These are phyloP conservation scores for Apiotrichum akiyoshidainum DNA, from an alignment of 1,284 basidiomycete species.

Conservation along the genomic window DNA sequence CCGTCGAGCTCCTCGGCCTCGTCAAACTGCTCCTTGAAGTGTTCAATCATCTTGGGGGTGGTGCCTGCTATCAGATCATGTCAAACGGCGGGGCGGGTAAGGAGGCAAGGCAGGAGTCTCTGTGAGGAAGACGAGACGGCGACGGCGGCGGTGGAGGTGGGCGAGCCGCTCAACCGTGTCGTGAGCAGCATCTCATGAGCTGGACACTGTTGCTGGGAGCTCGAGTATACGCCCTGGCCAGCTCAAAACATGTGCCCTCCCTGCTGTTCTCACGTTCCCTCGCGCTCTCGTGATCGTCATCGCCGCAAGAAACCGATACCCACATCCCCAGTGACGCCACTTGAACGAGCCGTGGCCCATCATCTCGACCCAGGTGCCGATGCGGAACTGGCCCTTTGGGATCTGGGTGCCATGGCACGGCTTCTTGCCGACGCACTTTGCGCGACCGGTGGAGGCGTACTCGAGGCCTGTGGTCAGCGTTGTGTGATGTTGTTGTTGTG, in stretches of 20 bases:
- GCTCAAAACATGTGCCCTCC: no score
- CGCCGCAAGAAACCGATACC: conserved; percentile 13
- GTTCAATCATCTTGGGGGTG: conserved; percentile 65
- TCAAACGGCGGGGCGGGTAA: no score
- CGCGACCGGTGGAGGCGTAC: conserved; percentile 54
- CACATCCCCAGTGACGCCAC: conserved; percentile 49
- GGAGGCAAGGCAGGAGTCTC: no score
- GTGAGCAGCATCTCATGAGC: no score
- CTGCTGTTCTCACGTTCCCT: no score
- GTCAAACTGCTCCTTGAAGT: conserved; percentile 64
- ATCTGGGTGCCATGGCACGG: conserved; percentile 76
- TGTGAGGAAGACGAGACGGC: no score
- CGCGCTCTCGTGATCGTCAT: neutral
- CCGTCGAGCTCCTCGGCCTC: conserved; percentile 57
- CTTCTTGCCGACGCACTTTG: conserved; percentile 81
- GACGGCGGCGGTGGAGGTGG: no score
- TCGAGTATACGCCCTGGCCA: no score
- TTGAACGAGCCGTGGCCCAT: conserved; percentile 66
- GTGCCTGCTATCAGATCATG: conserved; percentile 70
- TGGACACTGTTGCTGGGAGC: no score
- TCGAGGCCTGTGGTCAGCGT: conserved; percentile 63
- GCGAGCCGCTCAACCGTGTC: no score
- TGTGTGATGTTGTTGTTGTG: neutral
- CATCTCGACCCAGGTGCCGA: conserved; percentile 74
- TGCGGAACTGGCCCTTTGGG: conserved; percentile 66